A percentile compares a stretch with the other conserved stretches of the same genome.
These are phyloP conservation scores for Limtongia smithiae DNA, from an alignment of 805 yeast species.

Conservation along the genomic window DNA sequence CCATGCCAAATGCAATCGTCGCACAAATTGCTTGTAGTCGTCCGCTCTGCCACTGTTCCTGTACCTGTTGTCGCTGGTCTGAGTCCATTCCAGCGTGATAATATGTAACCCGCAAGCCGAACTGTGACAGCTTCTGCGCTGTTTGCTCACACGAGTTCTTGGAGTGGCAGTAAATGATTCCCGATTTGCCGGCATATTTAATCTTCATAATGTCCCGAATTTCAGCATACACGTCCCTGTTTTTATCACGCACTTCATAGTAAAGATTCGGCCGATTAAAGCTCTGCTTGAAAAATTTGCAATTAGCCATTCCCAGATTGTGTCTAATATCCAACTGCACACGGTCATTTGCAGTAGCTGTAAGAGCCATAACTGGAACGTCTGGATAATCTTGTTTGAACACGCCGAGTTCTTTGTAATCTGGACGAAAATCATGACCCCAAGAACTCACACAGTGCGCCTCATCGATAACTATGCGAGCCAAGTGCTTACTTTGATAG, in stretches of 20 bases:
- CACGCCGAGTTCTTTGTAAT: conserved; percentile 73
- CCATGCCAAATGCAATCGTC: conserved; percentile 98
- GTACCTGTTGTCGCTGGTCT: conserved; percentile 68
- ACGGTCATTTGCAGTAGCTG: conserved; percentile 93
- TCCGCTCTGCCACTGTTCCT: conserved; percentile 76
- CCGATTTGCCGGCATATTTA: conserved; percentile 59
- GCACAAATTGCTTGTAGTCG: conserved; percentile 81
- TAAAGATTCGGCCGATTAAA: conserved; percentile 83
- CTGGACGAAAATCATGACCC: conserved; percentile 99
- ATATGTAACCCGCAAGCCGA: conserved; percentile 63
- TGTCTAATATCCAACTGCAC: conserved; percentile 83
- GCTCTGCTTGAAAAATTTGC: conserved; percentile 73
- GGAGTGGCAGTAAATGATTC: conserved; percentile 91
- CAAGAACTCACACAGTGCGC: conserved; percentile 98
- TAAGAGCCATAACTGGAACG: conserved; percentile 90
- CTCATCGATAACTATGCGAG: conserved; percentile 90
- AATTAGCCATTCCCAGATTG: conserved; percentile 57
- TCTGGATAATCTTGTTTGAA: conserved; percentile 72
- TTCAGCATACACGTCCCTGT: conserved; percentile 52
- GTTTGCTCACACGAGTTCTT: conserved; percentile 84
- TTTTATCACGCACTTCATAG: conserved; percentile 73
- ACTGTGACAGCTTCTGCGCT: conserved; percentile 52
- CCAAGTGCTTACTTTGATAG: conserved; percentile 54
- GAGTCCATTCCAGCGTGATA: conserved; percentile 96
- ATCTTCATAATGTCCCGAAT: conserved; percentile 53